phyloP scores from a whole-genome alignment of 768 basidiomycete species.

The Termitomyces sp. region DNA sequence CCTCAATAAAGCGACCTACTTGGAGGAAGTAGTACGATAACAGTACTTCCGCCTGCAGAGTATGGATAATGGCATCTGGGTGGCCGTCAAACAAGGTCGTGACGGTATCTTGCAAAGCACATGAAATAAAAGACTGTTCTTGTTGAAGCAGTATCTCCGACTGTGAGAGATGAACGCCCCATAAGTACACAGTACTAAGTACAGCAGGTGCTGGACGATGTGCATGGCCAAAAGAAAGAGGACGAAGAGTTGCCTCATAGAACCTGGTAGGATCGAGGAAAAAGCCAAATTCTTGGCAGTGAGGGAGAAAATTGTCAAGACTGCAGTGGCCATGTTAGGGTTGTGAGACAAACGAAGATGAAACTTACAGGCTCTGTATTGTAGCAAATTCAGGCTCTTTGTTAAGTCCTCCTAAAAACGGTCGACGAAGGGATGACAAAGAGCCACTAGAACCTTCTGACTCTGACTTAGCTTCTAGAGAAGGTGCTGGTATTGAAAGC shows the following conservation, averaged over 20 bases:
- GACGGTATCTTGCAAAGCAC: slow-evolving; percentile 45
- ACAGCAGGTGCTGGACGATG: slow-evolving; percentile 47
- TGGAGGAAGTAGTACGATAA: slow-evolving; percentile 64
- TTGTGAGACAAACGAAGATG: neutral
- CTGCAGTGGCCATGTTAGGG: slow-evolving; percentile 27
- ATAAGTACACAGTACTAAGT: slow-evolving; percentile 46
- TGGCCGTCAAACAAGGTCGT: slow-evolving; percentile 44
- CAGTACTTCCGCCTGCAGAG: slow-evolving; percentile 60
- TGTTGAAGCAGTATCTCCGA: slow-evolving; percentile 35
- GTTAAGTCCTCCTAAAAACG: slow-evolving; percentile 27
- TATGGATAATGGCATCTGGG: slow-evolving; percentile 45
- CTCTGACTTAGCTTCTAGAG: slow-evolving; percentile 35
- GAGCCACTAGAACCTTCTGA: slow-evolving; percentile 41
- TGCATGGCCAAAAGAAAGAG: slow-evolving; percentile 43
- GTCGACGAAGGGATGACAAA: slow-evolving; percentile 36
- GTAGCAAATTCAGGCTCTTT: slow-evolving; percentile 38
- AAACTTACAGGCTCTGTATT: slow-evolving; percentile 35
- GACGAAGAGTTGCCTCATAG: slow-evolving; percentile 43
- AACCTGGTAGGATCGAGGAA: slow-evolving; percentile 55
- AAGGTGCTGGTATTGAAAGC: slow-evolving; percentile 26
- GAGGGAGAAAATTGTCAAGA: slow-evolving; percentile 54
- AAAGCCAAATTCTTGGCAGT: slow-evolving; percentile 60
- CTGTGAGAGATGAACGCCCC: slow-evolving; percentile 48
- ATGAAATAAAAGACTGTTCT: slow-evolving; percentile 45
- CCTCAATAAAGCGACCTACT: slow-evolving; percentile 55